Evolutionary conservation across 73 alveolate species (phyloP).

Genomic region (Blepharisma japonicum): DNA sequence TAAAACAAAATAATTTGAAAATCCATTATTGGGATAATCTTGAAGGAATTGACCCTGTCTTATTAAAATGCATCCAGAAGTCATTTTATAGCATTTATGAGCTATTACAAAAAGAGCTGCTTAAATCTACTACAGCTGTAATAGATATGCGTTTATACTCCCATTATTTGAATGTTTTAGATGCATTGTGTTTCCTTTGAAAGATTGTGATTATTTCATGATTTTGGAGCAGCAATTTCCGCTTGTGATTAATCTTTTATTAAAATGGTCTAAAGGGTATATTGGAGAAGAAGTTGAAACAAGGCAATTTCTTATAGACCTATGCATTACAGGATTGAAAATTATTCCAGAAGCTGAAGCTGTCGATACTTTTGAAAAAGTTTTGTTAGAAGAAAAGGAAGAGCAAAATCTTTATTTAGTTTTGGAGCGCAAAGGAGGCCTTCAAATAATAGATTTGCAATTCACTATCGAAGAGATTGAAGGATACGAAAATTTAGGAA

Average conservation of each 20-base stretch:
- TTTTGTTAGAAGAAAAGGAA: no score
- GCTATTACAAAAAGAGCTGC: neutral
- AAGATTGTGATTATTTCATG: neutral
- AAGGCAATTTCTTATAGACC: neutral
- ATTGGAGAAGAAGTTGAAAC: conserved; percentile 17
- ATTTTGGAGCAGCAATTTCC: neutral
- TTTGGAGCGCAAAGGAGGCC: neutral
- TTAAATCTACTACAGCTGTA: neutral
- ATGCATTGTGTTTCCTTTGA: neutral
- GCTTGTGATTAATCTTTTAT: neutral
- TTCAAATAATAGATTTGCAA: neutral
- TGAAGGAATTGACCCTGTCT: neutral
- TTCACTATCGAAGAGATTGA: neutral
- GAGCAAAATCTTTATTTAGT: no score
- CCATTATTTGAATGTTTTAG: neutral
- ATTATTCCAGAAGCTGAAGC: neutral
- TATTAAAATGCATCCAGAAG: neutral
- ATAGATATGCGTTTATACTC: neutral
- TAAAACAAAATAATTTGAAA: neutral
- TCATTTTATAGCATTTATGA: neutral
- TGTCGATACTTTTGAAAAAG: neutral
- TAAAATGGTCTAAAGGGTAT: conserved; percentile 19
- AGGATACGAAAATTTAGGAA: neutral
- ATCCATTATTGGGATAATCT: neutral
- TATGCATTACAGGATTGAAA: neutral